Conservation (phyloP, 495 filamentous ascomycete species). For the Daldinia loculata region DNA sequence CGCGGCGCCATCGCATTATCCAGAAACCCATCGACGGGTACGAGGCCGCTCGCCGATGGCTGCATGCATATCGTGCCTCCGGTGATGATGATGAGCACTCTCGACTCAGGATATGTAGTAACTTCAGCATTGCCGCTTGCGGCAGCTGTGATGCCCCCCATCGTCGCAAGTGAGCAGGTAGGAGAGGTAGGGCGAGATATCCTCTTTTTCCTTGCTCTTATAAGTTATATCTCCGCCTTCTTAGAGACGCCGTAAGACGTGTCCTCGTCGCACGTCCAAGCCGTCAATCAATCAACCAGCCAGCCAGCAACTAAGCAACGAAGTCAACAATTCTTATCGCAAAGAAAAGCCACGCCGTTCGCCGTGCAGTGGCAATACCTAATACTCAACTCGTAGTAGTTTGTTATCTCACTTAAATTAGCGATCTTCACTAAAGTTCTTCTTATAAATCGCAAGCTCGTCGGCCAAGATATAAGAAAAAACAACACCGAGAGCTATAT, state of each 20-base stretch:
- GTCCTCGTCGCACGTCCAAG: neutral
- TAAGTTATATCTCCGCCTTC: neutral
- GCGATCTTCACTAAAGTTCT: neutral
- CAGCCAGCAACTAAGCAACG: neutral
- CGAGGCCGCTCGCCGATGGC: slow-evolving; percentile 68
- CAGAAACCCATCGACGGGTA: slow-evolving; percentile 83
- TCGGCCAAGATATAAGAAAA: neutral
- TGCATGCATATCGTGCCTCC: slow-evolving; percentile 98
- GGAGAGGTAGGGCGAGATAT: neutral
- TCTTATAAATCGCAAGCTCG: neutral
- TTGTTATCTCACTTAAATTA: neutral
- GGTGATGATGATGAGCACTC: slow-evolving; percentile 91
- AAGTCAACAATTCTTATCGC: neutral
- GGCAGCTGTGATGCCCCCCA: slow-evolving; percentile 30
- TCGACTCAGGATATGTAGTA: slow-evolving; percentile 68
- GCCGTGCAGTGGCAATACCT: no score
- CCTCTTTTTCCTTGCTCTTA: neutral
- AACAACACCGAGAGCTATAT: slow-evolving; percentile 3
- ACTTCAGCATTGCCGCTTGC: slow-evolving; percentile 38
- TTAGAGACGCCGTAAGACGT: neutral
- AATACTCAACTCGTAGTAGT: no score
- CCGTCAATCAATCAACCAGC: neutral
- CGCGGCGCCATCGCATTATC: slow-evolving; percentile 82
- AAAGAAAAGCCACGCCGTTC: no score
- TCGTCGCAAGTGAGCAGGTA: slow-evolving; percentile 3